Base-by-base conservation (phyloP, 176 grass and related monocot genomes). In the Juncus inflexus region DNA sequence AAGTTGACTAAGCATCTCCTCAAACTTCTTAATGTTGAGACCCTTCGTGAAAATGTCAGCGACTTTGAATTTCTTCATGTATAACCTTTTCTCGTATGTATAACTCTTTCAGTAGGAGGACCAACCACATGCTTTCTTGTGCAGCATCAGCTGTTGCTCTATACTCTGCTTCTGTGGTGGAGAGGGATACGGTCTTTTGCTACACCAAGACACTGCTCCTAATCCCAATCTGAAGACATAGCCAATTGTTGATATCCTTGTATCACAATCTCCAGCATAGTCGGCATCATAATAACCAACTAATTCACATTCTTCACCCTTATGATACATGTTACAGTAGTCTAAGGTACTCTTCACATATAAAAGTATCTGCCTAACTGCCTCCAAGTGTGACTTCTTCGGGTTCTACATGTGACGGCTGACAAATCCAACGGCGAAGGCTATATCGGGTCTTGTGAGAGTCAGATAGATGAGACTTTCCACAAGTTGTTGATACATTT, bases 401-500 rank as follows among this genome's bases (percentile, higher is more conserved):
- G 61, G 73, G 2, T 40, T 76, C 4, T 65, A 45, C 56, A 74
- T 76, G 5, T 67, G 35, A 42, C 5, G 52, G 40, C 63, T 62
- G 3, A 7, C 52, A 6, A 77, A 62, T 60, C 64, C 74, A 69
- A 76, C 37, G 0, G 11, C 41, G 50, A 4, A 28, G 1, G 16
- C 3, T 5, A 77, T 77, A 37, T 77, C 38, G 0, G 15, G 49
- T 14, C 41, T 6, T 11, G 40, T 67, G 3, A 69, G 15, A 0
- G 7, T 62, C 3, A 77, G 4, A 19, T 68, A 77, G 2, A 77
- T 52, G 0, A 77, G 37, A 10, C 52, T 77, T 1, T 37, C 40
- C 0, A 52, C 50, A 0, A 61, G 3, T 40, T 77, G 54, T 9
- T 8, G 39, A 37, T 76, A 76, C 36, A 66, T 76, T 2, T 28